Conservation (phyloP, 495 filamentous ascomycete species). For the Aeminium ludgeri region DNA sequence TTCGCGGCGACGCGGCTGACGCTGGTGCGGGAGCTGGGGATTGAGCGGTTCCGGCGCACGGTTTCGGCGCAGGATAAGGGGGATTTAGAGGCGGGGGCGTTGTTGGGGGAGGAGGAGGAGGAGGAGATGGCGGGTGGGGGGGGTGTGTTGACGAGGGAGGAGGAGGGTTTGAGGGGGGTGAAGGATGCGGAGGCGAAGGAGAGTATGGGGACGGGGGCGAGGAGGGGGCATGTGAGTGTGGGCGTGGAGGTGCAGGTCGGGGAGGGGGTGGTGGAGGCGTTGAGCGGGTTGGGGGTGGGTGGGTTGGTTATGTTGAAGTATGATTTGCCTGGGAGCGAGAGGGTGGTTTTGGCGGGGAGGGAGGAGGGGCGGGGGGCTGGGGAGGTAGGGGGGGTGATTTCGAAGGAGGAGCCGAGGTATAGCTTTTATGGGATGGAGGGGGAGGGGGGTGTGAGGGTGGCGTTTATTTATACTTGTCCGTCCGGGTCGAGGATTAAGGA, state of each 20-base stretch:
- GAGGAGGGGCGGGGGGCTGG: conserved; percentile 31
- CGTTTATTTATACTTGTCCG: conserved; percentile 94
- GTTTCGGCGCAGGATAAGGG: conserved; percentile 61
- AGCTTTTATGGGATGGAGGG: conserved; percentile 66
- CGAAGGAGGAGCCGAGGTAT: conserved; percentile 69
- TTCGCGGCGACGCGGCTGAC: conserved; percentile 81
- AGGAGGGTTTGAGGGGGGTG: conserved; percentile 59
- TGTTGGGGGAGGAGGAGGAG: conserved; percentile 58
- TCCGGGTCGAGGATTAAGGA: conserved; percentile 66
- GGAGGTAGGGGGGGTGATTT: conserved; percentile 41
- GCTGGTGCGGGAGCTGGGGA: conserved; percentile 69
- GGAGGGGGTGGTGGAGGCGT: conserved; percentile 45
- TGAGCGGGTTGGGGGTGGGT: conserved; percentile 27
- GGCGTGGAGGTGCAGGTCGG: conserved; percentile 39
- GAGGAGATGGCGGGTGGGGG: no score
- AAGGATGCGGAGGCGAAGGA: conserved; percentile 67
- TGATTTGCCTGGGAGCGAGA: conserved; percentile 53
- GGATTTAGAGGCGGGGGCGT: conserved; percentile 55
- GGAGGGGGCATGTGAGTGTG: conserved; percentile 37
- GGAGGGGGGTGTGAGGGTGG: conserved; percentile 34
- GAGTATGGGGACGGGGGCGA: conserved; percentile 47
- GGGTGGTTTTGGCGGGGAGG: conserved; percentile 40
- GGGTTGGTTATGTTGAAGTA: conserved; percentile 71
- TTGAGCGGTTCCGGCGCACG: conserved; percentile 66
- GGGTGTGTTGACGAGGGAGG: conserved; percentile 77